Evolutionary conservation across 2,329 filamentous ascomycete genomes (phyloP), one percentile per base, ranked within the genome.

Genomic region (Botryotinia globosa): DNA sequence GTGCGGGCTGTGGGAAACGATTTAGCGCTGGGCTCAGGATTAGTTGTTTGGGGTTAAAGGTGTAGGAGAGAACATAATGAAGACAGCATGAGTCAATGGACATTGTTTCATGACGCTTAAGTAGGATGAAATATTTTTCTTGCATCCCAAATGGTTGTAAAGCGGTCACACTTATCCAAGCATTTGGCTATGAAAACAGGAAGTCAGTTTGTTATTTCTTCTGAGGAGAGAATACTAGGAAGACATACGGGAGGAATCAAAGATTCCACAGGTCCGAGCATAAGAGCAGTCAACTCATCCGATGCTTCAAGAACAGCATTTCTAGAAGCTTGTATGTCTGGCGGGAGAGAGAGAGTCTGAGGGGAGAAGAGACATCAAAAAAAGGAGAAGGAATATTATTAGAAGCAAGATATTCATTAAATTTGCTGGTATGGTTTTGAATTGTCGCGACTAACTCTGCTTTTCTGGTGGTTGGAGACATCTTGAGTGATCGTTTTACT

Each of bases 291-390:
- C 29, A 56, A 34, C 45, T 71, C 68, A 71, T 64, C 44, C 4
- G 69, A 62, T 39, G 69, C 69, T 18, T 42, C 59, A 29, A 71
- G 58, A n/a, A 64, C 16, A 39, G 29, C 14, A 42, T 64, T 32
- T 56, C 44, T 42, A 18, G 64, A 61, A 42, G 42, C 20, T 44
- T 62, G 29, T 18, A 72, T 45, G 9, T 56, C 34, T n/a, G 51
- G 63, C 20, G 63, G 51, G 10, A 67, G 54, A 25, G 54, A 25
- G 48, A 56, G 25, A 69, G 51, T 42, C 6, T 45, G 10, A 42
- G 22, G 39, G 74, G 73, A 58, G 42, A 32, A 22, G 54, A 59
- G 34, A 48, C 22, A 45, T 70, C 58, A 29, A 70, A 70, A 25
- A 58, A 70, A 14, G 18, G 58, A 48, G 58, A 34, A 29, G 68